Evolutionary conservation across 2,329 filamentous ascomycete species (phyloP), one percentile per base, ranked within the genome.

Genomic region (Fusarium sp.): DNA sequence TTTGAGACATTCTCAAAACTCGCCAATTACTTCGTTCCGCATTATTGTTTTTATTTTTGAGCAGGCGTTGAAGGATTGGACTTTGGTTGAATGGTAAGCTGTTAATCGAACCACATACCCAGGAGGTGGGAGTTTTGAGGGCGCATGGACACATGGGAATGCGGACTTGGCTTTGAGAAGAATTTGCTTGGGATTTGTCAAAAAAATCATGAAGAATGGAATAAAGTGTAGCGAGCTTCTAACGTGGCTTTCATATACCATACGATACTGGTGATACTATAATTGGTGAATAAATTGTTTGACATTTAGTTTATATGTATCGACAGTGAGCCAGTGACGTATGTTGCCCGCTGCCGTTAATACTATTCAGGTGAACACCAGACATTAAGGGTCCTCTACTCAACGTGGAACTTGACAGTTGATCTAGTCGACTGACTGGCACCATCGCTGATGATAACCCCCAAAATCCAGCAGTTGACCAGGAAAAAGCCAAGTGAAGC

Each of bases 391-490:
- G n/a, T 7, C 15, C 10, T 30, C 49, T 74, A 76, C 53, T 75
- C 70, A 30, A 69, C 30, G 53, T 75, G 76, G 15, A 56, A 48
- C 45, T 78, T 77, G 30, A 65, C 53, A 6, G 38, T 55, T 8
- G 62, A 49, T 13, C 40, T 30, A 8, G 41, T 55, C 20, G 58
- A 47, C 27, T 52, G 47, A 30, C 27, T 32, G 12, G 68, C 80
- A 5, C 84, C 84, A 79, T 98, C 96, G 3, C 78, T 78, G 9
- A 98, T 86, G 45, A 98, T 90, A 48, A 97, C 83, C 0, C 93
- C 92, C 41, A 99, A 78, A 58, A 98, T 93, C 90, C 93, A 97
- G 72, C 90, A 91, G 78, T 99, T 98, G 18, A 94, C 87, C 3
- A 89, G 79, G 78, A 98, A 98, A 82, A 99, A 98, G 1, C 82